These are phyloP conservation scores for Pseudopyricularia cyperi DNA, from an alignment of 2,329 filamentous ascomycete species.

Conservation along the genomic window DNA sequence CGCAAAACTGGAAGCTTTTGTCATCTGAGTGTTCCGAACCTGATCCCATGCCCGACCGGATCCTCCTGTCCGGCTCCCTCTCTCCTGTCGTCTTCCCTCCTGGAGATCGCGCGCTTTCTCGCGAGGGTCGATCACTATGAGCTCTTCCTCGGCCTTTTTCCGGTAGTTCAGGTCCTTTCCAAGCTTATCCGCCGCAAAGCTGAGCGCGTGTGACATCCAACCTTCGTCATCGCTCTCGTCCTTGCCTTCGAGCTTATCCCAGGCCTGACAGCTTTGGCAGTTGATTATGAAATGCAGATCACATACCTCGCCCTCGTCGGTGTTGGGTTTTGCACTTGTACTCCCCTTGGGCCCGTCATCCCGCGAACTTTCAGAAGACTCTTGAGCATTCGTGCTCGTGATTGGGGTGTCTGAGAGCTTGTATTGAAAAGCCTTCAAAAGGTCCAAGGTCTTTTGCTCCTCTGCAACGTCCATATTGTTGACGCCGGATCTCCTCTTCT, in stretches of 20 bases:
- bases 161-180: conserved; percentile 90
- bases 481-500: conserved; percentile 53
- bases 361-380: background rate
- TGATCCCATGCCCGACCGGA: conserved; percentile 46
- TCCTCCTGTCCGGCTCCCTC: conserved; percentile 36
- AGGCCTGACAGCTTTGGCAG: conserved; percentile 81
- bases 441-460: conserved; percentile 52
- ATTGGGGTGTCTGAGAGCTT: conserved; percentile 39
- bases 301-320: conserved; percentile 57
- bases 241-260: conserved; percentile 53
- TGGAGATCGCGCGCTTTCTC: conserved; percentile 66
- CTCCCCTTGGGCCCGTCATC: conserved; percentile 1
- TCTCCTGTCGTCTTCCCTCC: conserved; percentile 47
- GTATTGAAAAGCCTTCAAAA: conserved; percentile 68
- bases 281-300: conserved; percentile 94
- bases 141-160: conserved; percentile 78
- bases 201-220: conserved; percentile 80
- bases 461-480: conserved; percentile 36
- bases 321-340: conserved; percentile 9
- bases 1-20: conserved; percentile 36
- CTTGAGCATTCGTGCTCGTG: background rate
- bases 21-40: conserved; percentile 42
- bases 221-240: conserved; percentile 34
- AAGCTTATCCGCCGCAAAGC: conserved; percentile 76
- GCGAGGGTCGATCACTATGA: conserved; percentile 85